These are phyloP conservation scores for Podospora pseudopauciseta DNA, from an alignment of 495 filamentous ascomycete species.

Conservation along the genomic window DNA sequence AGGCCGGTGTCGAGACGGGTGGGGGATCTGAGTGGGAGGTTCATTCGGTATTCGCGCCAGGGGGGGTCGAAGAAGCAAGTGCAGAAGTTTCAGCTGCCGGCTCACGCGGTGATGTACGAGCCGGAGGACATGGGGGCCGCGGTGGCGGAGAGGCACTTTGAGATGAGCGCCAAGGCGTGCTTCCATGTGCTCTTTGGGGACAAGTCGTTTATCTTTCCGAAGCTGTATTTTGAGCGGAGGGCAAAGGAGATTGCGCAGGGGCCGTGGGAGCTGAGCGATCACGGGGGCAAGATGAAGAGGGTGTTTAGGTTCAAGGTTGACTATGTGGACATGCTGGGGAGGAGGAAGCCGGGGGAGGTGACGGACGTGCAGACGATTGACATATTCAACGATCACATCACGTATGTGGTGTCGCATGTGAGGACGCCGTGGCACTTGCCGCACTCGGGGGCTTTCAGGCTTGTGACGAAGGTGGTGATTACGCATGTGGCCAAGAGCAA, in stretches of 20 bases:
- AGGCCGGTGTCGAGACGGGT: constrained; percentile 40
- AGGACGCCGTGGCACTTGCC: constrained; percentile 92
- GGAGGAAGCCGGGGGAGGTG: constrained; percentile 55
- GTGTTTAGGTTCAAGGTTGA: constrained; percentile 79
- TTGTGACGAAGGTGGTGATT: constrained; percentile 89
- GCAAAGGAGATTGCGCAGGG: constrained; percentile 79
- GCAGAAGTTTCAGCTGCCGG: constrained; percentile 79
- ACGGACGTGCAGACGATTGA: constrained; percentile 88
- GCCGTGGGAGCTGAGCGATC: constrained; percentile 71
- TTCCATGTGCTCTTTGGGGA: constrained; percentile 97
- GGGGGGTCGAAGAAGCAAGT: constrained; percentile 49
- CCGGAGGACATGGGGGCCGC: constrained; percentile 71
- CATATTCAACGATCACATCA: constrained; percentile 87
- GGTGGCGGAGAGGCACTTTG: constrained; percentile 71
- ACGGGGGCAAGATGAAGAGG: constrained; percentile 60
- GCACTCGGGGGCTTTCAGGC: constrained; percentile 68
- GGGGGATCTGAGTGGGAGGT: constrained; percentile 48
- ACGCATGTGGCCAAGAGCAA: constrained; percentile 88
- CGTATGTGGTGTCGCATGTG: constrained; percentile 87
- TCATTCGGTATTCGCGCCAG: constrained; percentile 40
- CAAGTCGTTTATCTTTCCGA: constrained; percentile 88
- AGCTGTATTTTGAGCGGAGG: constrained; percentile 79
- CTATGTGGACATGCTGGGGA: constrained; percentile 61
- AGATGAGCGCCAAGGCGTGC: constrained; percentile 84
- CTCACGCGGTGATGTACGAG: constrained; percentile 75